phyloP scores from a whole-genome alignment of 2,329 filamentous ascomycete species.

The Boeremia lycopersici region DNA sequence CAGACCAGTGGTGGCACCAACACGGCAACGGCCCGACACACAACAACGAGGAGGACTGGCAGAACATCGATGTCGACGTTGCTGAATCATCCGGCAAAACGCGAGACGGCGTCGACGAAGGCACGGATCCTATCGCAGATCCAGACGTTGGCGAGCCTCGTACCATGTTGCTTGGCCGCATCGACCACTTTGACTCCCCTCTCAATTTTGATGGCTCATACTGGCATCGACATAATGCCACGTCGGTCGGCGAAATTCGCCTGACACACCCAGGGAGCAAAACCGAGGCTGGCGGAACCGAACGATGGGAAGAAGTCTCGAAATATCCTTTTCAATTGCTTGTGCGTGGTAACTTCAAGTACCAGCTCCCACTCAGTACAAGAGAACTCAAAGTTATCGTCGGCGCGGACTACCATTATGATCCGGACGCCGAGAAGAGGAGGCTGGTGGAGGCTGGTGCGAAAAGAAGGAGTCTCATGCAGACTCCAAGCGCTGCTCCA shows the following conservation, averaged over 20 bases:
- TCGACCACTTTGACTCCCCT: constrained; percentile 84
- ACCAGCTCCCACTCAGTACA: constrained; percentile 68
- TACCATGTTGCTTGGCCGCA: constrained; percentile 90
- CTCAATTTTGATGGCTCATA: constrained; percentile 89
- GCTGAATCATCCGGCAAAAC: constrained; percentile 11
- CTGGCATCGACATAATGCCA: constrained; percentile 73
- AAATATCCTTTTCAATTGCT: constrained; percentile 94
- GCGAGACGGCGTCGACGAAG: constrained; percentile 53
- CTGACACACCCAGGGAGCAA: constrained; percentile 84
- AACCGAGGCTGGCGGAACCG: constrained; percentile 79
- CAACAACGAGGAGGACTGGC: constrained; percentile 36
- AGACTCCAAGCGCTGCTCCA: constrained; percentile 25
- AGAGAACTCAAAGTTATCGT: constrained; percentile 59
- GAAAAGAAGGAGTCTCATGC: constrained; percentile 12
- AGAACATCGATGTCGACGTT: constrained; percentile 20
- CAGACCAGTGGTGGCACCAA: constrained; percentile 53
- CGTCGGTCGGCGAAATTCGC: constrained; percentile 82
- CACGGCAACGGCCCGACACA: constrained; percentile 35
- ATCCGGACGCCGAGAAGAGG: constrained; percentile 45
- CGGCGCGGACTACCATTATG: constrained; percentile 46
- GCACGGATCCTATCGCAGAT: constrained; percentile 69
- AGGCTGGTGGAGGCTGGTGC: constrained; percentile 26
- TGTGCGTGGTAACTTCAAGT: constrained; percentile 87
- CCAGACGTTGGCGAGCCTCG: constrained; percentile 66
- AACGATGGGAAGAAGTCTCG: constrained; percentile 88